Evolutionary conservation across 2,329 filamentous ascomycete species (phyloP).

Genomic region (Colletotrichum sp.): DNA sequence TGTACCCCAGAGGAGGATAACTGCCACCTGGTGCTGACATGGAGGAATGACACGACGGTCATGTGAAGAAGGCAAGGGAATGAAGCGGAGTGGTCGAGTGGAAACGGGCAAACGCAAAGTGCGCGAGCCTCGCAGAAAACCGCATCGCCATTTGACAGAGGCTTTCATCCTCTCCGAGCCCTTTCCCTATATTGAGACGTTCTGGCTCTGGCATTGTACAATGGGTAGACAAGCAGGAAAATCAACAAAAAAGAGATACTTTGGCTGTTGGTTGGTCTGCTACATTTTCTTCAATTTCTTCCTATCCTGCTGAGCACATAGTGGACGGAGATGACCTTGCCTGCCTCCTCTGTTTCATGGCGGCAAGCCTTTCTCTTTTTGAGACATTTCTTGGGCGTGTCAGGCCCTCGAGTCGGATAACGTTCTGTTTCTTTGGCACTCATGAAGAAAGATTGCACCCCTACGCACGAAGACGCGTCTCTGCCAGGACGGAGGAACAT

Average conservation of each 20-base stretch:
- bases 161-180: neutral
- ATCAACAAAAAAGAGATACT: neutral
- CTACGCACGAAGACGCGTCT: neutral
- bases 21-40: neutral
- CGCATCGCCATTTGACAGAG: neutral
- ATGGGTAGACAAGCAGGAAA: constrained; percentile 18
- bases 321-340: neutral
- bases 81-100: neutral
- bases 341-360: neutral
- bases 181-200: neutral
- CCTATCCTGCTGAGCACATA: neutral
- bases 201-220: constrained; percentile 8
- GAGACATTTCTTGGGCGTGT: neutral
- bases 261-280: neutral
- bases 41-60: constrained; percentile 4
- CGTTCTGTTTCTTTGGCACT: neutral
- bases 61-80: neutral
- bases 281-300: neutral
- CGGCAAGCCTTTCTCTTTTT: neutral
- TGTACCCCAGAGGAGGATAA: neutral
- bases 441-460: neutral
- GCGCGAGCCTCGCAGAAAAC: neutral
- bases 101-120: neutral
- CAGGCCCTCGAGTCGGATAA: neutral
- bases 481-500: neutral